phyloP scores from a whole-genome alignment of 352 stramenopile genomes.

The Poterioochromonas sp. region DNA sequence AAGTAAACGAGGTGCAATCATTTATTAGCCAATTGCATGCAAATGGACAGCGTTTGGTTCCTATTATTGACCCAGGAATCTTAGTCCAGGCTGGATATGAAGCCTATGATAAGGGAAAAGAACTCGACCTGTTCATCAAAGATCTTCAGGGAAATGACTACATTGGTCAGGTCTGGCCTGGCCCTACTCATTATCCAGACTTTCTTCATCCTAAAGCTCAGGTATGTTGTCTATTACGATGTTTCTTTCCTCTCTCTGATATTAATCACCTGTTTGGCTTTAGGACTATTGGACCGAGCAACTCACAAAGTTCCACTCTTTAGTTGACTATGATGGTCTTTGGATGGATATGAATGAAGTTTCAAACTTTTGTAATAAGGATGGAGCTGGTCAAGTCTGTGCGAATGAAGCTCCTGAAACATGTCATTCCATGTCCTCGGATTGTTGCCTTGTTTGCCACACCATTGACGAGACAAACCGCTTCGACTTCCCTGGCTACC shows the following conservation, averaged over 20 bases:
- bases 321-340: constrained; percentile 55
- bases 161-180: constrained; percentile 55
- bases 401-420: constrained; percentile 32
- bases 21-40: constrained; percentile 67
- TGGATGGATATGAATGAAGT: constrained; percentile 70
- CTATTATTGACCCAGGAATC: constrained; percentile 57
- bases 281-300: constrained; percentile 57
- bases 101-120: constrained; percentile 43
- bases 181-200: constrained; percentile 61
- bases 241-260: too few species aligned
- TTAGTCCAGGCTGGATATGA: constrained; percentile 38
- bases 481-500: constrained; percentile 2
- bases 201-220: constrained; percentile 57
- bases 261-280: constrained; percentile 25
- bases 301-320: constrained; percentile 38
- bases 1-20: constrained; percentile 40
- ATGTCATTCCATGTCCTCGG: too few species aligned
- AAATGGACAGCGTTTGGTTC: constrained; percentile 61
- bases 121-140: constrained; percentile 62
- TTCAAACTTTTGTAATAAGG: constrained; percentile 50
- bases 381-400: constrained; percentile 12
- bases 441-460: constrained; percentile 31
- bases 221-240: neutral
- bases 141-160: constrained; percentile 57
- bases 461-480: neutral